Evolutionary conservation across 108 stramenopile species (phyloP).

Genomic region (Discostella stelligeroides): DNA sequence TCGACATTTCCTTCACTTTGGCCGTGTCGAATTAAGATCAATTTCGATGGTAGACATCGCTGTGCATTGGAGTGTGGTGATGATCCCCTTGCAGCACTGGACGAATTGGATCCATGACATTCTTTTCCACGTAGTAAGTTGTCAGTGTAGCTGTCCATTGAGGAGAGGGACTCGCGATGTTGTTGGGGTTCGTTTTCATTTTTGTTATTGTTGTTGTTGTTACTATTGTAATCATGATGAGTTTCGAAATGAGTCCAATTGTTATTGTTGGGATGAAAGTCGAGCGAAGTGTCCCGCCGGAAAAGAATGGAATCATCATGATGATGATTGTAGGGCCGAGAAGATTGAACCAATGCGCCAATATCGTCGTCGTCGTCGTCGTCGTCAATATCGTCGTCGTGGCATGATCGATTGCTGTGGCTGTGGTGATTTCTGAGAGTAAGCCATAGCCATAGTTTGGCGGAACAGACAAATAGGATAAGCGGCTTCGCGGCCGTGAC

Average conservation of each 20-base stretch:
- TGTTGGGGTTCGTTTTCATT: too few relatives aligned
- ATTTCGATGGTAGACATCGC: conserved; percentile 77
- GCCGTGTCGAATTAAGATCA: conserved; percentile 85
- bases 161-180: neutral
- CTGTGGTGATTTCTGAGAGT: conserved; percentile 2
- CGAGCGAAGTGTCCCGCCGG: conserved; percentile 27
- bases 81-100: neutral
- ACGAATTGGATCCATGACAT: neutral
- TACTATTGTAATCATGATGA: conserved; percentile 29
- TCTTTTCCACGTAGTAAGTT: neutral
- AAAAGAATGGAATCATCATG: neutral
- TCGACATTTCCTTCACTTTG: conserved; percentile 84
- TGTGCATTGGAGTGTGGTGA: conserved; percentile 68
- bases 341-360: too few relatives aligned
- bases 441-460: conserved; percentile 34
- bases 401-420: neutral
- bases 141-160: conserved; percentile 16
- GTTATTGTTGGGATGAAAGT: conserved; percentile 69
- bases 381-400: conserved; percentile 10
- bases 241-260: conserved; percentile 73
- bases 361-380: conserved; percentile 1
- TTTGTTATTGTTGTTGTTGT: neutral
- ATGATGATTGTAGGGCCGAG: too few relatives aligned
- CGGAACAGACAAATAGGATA: conserved; percentile 30
- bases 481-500: neutral